Percentiles rank a stretch among this genome's conserved stretches.
phyloP scores from a whole-genome alignment of 1,139 yeast genomes.

The Yamadazyma conglobata region DNA sequence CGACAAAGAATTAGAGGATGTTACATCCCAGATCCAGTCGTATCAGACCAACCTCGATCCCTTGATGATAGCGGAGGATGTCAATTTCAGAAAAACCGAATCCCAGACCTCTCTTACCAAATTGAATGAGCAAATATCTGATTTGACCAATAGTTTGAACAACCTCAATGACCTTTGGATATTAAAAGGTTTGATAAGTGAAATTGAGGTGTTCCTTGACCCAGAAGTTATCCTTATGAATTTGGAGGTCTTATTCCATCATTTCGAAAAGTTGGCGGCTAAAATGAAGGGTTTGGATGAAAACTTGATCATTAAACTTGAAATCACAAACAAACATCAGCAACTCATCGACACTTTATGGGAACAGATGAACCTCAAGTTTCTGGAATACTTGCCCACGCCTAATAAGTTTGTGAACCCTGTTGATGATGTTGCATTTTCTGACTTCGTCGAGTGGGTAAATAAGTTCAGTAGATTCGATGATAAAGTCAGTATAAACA shows the following conservation, averaged over 20 bases:
- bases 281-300: slow-evolving; percentile 10
- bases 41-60: slow-evolving; percentile 13
- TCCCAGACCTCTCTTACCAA: slow-evolving; percentile 15
- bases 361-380: slow-evolving; percentile 9
- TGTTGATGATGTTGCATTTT: slow-evolving; percentile 13
- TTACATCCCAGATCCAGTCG: slow-evolving; percentile 5
- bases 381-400: slow-evolving; percentile 21
- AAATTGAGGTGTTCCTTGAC: slow-evolving; percentile 16
- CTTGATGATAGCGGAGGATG: slow-evolving; percentile 18
- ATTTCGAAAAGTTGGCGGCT: slow-evolving; percentile 18
- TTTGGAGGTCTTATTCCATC: slow-evolving; percentile 16
- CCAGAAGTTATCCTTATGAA: slow-evolving; percentile 13
- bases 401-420: slow-evolving; percentile 17
- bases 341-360: slow-evolving; percentile 11
- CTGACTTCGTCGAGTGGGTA: slow-evolving; percentile 13
- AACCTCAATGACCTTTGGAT: slow-evolving; percentile 23
- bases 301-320: slow-evolving; percentile 12
- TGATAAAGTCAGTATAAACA: slow-evolving; percentile 12
- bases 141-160: slow-evolving; percentile 15
- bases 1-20: slow-evolving; percentile 2
- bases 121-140: slow-evolving; percentile 19
- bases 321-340: slow-evolving; percentile 11
- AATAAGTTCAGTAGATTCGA: slow-evolving; percentile 11
- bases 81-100: slow-evolving; percentile 7
- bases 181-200: slow-evolving; percentile 20